Conservation (phyloP, 1,284 basidiomycete species). For the Macrocystidia cucumis region DNA sequence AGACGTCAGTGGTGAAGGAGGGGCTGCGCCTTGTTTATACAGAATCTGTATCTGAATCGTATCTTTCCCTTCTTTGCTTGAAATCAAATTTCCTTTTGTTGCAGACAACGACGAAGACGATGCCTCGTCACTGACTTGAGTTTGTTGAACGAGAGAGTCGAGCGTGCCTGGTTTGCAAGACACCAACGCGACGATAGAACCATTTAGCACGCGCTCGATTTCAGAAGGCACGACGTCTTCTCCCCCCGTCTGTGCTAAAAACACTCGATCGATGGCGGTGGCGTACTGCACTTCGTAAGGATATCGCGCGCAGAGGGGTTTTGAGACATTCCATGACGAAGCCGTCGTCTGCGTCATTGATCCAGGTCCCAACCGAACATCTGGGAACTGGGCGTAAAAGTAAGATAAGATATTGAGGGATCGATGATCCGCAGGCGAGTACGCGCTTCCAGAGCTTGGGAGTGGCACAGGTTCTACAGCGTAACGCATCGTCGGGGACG, state of each 20-base stretch:
- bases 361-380: slow-evolving; percentile 7
- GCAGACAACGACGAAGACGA: slow-evolving; percentile 1
- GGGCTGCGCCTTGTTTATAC: slow-evolving; percentile 47
- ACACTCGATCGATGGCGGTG: slow-evolving; percentile 49
- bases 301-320: slow-evolving; percentile 57
- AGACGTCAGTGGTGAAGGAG: slow-evolving; percentile 50
- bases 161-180: slow-evolving; percentile 33
- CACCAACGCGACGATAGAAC: slow-evolving; percentile 74
- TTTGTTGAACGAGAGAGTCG: slow-evolving; percentile 15
- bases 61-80: too few relatives aligned
- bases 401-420: slow-evolving; percentile 74
- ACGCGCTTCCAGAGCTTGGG: slow-evolving; percentile 31
- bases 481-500: too few relatives aligned
- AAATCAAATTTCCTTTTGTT: too few relatives aligned
- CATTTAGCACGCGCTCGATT: slow-evolving; percentile 68
- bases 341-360: slow-evolving; percentile 25
- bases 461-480: slow-evolving; percentile 29
- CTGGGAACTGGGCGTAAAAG: slow-evolving; percentile 61
- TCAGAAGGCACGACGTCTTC: slow-evolving; percentile 72
- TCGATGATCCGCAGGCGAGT: slow-evolving; percentile 71
- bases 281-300: slow-evolving; percentile 65
- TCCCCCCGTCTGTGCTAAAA: slow-evolving; percentile 61
- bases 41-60: slow-evolving; percentile 31
- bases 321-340: slow-evolving; percentile 57
- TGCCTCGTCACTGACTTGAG: background rate